Base-by-base conservation (phyloP, 768 basidiomycete genomes). In the Lactarius pseudohatsudake region DNA sequence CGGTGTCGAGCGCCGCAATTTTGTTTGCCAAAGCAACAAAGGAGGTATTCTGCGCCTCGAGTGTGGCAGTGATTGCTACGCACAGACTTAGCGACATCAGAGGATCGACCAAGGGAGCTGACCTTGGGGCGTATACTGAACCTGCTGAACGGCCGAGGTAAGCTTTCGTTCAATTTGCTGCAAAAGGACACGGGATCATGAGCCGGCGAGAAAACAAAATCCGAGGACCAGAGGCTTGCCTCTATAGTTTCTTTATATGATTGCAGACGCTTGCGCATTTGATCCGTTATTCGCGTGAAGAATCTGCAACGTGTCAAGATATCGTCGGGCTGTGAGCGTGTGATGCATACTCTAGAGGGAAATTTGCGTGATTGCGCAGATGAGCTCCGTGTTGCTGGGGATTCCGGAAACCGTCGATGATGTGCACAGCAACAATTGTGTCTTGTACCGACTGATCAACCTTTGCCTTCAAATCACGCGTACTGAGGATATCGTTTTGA, bases 121-220 rank as follows among this genome's bases (percentile, higher is more conserved):
- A 91, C 92, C 84, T 76, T 94, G 92, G 16, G 92, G 92, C 1
- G 90, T 90, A 56, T 79, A 77, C 73, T 90, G 89, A 8, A 81
- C 77, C 71, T 89, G 86, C 58, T 79, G 78, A 8, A 86, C 80
- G 4, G 88, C 84, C 9, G 89, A 87, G 7, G 88, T 84, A 7
- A 93, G 78, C 74, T 91, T 92, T 61, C 90, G 84, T 76, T 94
- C 92, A 70, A 94, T 92, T 88, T 89, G 88, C 89, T 90, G 70
- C 5, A 59, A 50, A 57, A 45, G 16, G 8, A 20, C 8, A 34
- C 0, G 11, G 13, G 11, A 3, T 13, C 16, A 53, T 69, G 22
- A 63, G 61, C 16, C 10, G 15, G 41, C 41, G 11, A 63, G 63
- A 32, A 43, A 1, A 47, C 11, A 11, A 50, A 0, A 62, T 2